Evolutionary conservation across 768 basidiomycete species (phyloP), one percentile per base, ranked within the genome.

Genomic region (Suillus sp.): DNA sequence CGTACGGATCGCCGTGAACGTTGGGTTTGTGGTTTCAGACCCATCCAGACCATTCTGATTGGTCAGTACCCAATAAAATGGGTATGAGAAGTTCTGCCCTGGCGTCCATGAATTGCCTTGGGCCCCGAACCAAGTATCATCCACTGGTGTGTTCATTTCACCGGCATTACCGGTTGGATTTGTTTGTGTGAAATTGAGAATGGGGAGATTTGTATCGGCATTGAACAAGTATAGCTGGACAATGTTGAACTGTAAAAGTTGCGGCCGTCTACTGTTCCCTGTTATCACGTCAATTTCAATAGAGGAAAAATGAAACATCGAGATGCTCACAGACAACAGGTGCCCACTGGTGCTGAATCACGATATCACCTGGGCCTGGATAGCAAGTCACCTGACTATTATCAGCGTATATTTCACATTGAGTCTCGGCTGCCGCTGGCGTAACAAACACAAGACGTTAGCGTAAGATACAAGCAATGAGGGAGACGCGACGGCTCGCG

Each of bases 221-320:
- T 87, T 86, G 74, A 85, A 89, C 59, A 95, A 88, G 77, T 84
- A 93, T 66, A 95, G 79, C 74, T 95, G 83, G 71, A 95, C 91
- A 22, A 72, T 67, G 67, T 87, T 84, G 37, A 73, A 79, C 75
- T 89, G 89, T 42, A 82, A 83, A 58, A 90, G 79, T 64, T 87
- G 80, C 8, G 92, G 91, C 40, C 86, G 81, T 62, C 81, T 80
- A 65, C 86, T 88, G 70, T 94, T 93, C 91, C 91, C 91, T 92
- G 74, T 54, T 61, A 64, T 62, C 54, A 27, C 59, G 59, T 72
- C 60, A 59, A 65, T 63, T 69, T 22, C 40, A 63, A 64, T 50
- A 45, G 42, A 53, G 50, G 58, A 14, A 14, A 10, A 61, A 42
- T n/a, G 66, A 40, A 65, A 63, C 48, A 47, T 69, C 7, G 64